Conservation (phyloP, 768 basidiomycete genomes). For the Rhizopogon salebrosus region DNA sequence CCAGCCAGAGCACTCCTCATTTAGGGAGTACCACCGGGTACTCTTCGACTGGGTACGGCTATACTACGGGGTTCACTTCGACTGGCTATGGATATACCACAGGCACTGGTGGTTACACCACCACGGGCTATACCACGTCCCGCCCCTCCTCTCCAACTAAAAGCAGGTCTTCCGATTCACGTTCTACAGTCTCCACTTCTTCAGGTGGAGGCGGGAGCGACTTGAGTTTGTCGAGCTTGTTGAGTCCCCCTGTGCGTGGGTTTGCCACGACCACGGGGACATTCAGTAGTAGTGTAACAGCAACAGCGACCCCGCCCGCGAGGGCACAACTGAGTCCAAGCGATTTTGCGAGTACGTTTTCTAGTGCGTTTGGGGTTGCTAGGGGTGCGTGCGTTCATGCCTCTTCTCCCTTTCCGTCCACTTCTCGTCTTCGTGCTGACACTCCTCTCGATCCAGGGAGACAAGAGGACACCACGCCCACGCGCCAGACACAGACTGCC, state of each 20-base stretch:
- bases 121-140: constrained; percentile 19
- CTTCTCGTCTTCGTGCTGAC: constrained; percentile 58
- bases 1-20: constrained; percentile 36
- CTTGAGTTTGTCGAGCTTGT: constrained; percentile 32
- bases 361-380: constrained; percentile 36
- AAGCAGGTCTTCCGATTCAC: constrained; percentile 29
- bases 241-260: constrained; percentile 39
- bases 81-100: constrained; percentile 20
- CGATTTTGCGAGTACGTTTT: constrained; percentile 32
- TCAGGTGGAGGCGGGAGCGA: neutral
- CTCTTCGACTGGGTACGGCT: constrained; percentile 30
- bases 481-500: neutral
- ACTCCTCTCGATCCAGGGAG: neutral
- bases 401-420: constrained; percentile 36
- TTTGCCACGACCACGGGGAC: neutral
- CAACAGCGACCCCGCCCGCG: constrained; percentile 13
- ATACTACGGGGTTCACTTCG: constrained; percentile 14
- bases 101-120: constrained; percentile 12
- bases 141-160: constrained; percentile 47
- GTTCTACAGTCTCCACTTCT: constrained; percentile 19
- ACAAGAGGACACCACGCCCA: neutral
- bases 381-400: constrained; percentile 18
- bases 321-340: constrained; percentile 30
- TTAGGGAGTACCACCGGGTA: constrained; percentile 30
- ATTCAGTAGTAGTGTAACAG: constrained; percentile 22